A percentile compares a stretch with the other conserved stretches of the same genome.
Conservation (phyloP, 1,284 basidiomycete species). For the Pseudozyma hubeiensis region DNA sequence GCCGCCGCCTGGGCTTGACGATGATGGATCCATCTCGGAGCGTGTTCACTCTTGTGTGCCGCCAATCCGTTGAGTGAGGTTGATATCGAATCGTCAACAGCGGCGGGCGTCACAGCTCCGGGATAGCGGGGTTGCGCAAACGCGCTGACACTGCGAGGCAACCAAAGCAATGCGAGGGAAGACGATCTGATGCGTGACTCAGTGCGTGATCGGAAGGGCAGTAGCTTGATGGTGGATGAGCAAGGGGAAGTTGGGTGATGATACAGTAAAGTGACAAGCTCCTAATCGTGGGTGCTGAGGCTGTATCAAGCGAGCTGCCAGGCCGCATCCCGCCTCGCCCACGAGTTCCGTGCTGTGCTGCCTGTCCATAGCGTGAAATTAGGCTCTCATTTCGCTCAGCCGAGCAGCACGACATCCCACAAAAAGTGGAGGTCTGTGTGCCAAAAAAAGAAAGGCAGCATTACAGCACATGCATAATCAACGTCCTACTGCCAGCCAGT, state of each 20-base stretch:
- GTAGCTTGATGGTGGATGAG: too few relatives aligned
- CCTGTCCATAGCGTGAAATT: neutral
- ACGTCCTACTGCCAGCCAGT: too few relatives aligned
- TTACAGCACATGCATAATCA: too few relatives aligned
- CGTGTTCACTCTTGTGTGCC: too few relatives aligned
- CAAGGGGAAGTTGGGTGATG: too few relatives aligned
- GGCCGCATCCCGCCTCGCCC: too few relatives aligned
- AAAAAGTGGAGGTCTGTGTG: constrained; percentile 6
- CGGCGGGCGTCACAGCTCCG: neutral
- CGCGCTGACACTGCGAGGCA: too few relatives aligned
- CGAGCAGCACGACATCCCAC: constrained; percentile 8
- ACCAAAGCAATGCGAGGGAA: too few relatives aligned
- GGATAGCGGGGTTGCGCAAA: too few relatives aligned
- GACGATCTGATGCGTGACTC: too few relatives aligned
- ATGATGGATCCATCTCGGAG: constrained; percentile 19
- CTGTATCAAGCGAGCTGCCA: neutral
- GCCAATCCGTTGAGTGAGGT: neutral
- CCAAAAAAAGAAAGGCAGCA: neutral
- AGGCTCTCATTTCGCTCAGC: neutral
- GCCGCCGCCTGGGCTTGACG: constrained; percentile 6
- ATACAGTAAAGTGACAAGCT: too few relatives aligned
- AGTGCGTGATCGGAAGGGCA: too few relatives aligned
- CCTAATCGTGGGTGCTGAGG: neutral
- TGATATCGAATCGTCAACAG: neutral
- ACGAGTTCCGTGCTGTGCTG: neutral